phyloP scores from a whole-genome alignment of 1,284 basidiomycete species.

The Apiotrichum laibachii region DNA sequence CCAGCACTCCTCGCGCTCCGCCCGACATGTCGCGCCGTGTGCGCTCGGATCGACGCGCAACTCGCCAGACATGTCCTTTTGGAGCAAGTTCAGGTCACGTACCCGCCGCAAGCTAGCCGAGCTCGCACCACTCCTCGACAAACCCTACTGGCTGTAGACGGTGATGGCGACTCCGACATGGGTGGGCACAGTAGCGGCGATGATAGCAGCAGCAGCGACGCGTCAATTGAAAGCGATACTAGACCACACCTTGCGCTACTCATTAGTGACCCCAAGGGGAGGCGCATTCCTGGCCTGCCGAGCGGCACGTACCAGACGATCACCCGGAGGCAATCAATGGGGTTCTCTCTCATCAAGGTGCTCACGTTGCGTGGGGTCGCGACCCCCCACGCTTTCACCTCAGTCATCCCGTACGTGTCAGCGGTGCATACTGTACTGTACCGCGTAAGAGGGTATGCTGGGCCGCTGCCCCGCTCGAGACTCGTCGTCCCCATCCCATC shows the following conservation, averaged over 20 bases:
- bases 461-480: neutral
- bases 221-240: neutral
- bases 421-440: neutral
- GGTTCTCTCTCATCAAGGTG: neutral
- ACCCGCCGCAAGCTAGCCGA: too few relatives aligned
- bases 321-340: neutral
- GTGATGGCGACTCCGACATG: neutral
- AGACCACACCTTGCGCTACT: neutral
- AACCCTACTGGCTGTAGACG: neutral
- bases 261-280: neutral
- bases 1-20: neutral
- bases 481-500: neutral
- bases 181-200: neutral
- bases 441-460: neutral
- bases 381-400: neutral
- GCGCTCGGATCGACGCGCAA: neutral
- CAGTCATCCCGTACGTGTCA: neutral
- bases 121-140: too few relatives aligned
- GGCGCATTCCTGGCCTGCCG: neutral
- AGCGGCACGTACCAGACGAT: neutral
- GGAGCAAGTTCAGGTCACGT: neutral
- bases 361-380: conserved; percentile 1
- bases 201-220: neutral
- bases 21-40: neutral
- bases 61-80: neutral